A percentile compares a stretch with the other conserved stretches of the same genome.
phyloP scores from a whole-genome alignment of 345 rosid genomes.

The Melaleuca alternifolia region DNA sequence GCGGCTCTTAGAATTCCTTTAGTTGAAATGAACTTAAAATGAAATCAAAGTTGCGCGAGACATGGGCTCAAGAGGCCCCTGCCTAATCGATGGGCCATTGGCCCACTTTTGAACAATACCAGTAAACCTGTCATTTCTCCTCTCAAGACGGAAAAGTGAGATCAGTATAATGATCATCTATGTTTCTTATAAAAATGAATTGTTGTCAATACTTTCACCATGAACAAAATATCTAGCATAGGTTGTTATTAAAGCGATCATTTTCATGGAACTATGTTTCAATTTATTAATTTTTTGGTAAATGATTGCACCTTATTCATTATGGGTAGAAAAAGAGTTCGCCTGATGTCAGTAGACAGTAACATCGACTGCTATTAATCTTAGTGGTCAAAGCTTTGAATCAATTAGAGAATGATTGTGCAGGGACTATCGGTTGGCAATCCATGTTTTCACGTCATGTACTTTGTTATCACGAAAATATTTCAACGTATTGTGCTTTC shows the following conservation, averaged over 20 bases:
- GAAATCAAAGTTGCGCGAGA: no score
- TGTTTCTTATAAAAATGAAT: not conserved
- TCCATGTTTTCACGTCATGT: not conserved
- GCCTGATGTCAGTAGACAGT: not conserved
- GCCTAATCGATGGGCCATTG: no score
- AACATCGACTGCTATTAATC: not conserved
- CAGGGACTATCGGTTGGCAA: not conserved
- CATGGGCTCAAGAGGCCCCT: no score
- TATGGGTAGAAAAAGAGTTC: no score
- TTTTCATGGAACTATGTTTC: accelerated
- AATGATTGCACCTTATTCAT: not conserved
- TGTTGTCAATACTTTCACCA: not conserved
- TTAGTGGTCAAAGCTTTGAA: not conserved
- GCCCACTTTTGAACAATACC: no score
- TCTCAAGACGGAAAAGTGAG: no score
- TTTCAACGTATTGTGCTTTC: not conserved
- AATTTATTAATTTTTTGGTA: not conserved
- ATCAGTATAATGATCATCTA: not conserved
- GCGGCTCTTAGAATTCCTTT: no score
- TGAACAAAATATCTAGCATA: not conserved
- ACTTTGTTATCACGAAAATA: not conserved
- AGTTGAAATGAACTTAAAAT: no score
- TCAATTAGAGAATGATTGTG: not conserved
- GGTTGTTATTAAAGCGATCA: accelerated
- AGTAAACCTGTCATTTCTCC: no score